A percentile compares a stretch with the other conserved stretches of the same genome.
These are phyloP conservation scores for Lactifluus hygrophoroides DNA, from an alignment of 768 basidiomycete species.

Conservation along the genomic window DNA sequence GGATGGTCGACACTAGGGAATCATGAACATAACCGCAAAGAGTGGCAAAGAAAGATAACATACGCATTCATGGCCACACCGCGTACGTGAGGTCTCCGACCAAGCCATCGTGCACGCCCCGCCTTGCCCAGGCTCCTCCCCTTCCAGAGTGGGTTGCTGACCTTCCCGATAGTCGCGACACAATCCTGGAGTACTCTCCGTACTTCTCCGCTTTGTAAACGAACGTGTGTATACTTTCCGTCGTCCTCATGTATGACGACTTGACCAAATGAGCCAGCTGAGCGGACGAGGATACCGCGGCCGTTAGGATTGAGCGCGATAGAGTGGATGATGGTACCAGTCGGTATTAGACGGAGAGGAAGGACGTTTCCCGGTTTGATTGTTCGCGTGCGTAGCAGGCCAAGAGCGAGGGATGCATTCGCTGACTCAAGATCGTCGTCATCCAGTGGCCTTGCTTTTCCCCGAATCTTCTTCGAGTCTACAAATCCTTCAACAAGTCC, in stretches of 20 bases:
- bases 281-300: slow-evolving; percentile 74
- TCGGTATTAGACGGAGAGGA: slow-evolving; percentile 82
- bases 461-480: slow-evolving; percentile 24
- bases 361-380: slow-evolving; percentile 91
- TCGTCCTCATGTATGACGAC: slow-evolving; percentile 69
- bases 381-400: slow-evolving; percentile 74
- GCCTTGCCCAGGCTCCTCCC: slow-evolving; percentile 84
- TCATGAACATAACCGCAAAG: slow-evolving; percentile 1
- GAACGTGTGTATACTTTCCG: slow-evolving; percentile 71
- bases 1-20: slow-evolving; percentile 74
- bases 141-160: slow-evolving; percentile 89
- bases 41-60: slow-evolving; percentile 21
- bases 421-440: slow-evolving; percentile 29
- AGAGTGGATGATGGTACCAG: slow-evolving; percentile 85
- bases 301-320: slow-evolving; percentile 70
- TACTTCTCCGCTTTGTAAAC: slow-evolving; percentile 88
- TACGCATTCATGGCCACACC: slow-evolving; percentile 98
- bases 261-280: slow-evolving; percentile 81
- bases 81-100: slow-evolving; percentile 74
- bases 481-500: slow-evolving; percentile 50
- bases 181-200: slow-evolving; percentile 75
- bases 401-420: slow-evolving; percentile 63
- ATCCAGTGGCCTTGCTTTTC: slow-evolving; percentile 21
- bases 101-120: slow-evolving; percentile 81
- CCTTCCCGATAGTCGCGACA: slow-evolving; percentile 82